phyloP scores from a whole-genome alignment of 2,329 filamentous ascomycete genomes.

The Colletotrichum orchidophilum region DNA sequence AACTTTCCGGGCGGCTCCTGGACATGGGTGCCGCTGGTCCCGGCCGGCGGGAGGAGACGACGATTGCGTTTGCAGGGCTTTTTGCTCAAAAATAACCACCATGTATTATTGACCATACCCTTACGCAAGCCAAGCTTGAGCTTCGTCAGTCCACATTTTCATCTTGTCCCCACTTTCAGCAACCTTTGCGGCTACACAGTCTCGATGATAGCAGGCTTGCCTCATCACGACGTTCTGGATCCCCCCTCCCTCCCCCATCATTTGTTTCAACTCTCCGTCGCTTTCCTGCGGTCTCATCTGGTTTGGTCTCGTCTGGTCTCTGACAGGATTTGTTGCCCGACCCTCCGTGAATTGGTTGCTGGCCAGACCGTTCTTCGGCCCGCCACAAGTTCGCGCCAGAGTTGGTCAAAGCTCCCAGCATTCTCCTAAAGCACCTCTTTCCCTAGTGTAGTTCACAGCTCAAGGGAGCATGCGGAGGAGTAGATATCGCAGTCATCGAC shows the following conservation, averaged over 20 bases:
- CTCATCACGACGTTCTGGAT: neutral
- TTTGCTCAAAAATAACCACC: slow-evolving; percentile 16
- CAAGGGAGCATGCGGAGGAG: neutral
- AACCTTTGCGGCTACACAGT: neutral
- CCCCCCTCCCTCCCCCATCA: neutral
- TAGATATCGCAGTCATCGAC: slow-evolving; percentile 3
- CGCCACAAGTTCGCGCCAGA: neutral
- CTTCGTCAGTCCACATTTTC: slow-evolving; percentile 25
- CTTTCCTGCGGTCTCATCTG: neutral
- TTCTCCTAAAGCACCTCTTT: too few species aligned
- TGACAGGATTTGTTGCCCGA: neutral
- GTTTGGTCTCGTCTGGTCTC: neutral
- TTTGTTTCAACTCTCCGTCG: neutral
- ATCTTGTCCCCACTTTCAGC: slow-evolving; percentile 12
- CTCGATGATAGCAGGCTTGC: neutral
- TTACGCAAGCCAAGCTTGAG: slow-evolving; percentile 31
- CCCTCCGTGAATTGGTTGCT: neutral
- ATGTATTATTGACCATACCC: too few species aligned
- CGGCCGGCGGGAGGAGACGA: neutral
- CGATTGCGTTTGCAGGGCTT: slow-evolving; percentile 13
- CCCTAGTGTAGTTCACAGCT: neutral
- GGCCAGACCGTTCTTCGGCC: neutral
- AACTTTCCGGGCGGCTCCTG: slow-evolving; percentile 15
- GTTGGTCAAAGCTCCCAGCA: neutral
- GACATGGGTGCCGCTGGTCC: slow-evolving; percentile 7